phyloP scores from a whole-genome alignment of 2,329 filamentous ascomycete species.

The Beauveria australis region DNA sequence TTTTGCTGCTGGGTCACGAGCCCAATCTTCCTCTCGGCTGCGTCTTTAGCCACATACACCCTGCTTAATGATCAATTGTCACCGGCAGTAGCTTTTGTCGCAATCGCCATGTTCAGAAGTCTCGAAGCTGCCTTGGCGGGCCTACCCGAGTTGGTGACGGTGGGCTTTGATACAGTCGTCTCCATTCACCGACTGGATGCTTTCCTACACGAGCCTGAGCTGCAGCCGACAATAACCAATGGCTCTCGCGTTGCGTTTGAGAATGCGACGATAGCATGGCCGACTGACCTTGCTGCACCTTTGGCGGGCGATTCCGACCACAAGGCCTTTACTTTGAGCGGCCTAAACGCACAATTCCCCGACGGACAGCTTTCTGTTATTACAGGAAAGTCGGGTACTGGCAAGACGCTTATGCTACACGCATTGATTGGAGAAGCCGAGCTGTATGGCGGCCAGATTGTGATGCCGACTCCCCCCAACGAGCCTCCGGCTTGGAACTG shows the following conservation, averaged over 20 bases:
- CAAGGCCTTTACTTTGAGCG: constrained; percentile 55
- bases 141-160: constrained; percentile 66
- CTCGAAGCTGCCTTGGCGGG: constrained; percentile 63
- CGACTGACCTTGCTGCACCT: constrained; percentile 45
- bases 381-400: constrained; percentile 68
- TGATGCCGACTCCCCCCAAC: constrained; percentile 43
- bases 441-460: constrained; percentile 53
- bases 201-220: constrained; percentile 61
- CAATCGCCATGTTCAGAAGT: constrained; percentile 62
- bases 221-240: constrained; percentile 43
- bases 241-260: constrained; percentile 58
- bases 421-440: constrained; percentile 70
- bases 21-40: constrained; percentile 64
- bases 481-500: constrained; percentile 24
- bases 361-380: constrained; percentile 64
- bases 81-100: constrained; percentile 71
- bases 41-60: constrained; percentile 62
- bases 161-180: constrained; percentile 62
- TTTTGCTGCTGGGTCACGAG: constrained; percentile 66
- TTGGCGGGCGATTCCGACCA: constrained; percentile 29
- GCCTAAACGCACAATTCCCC: constrained; percentile 60
- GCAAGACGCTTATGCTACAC: constrained; percentile 67
- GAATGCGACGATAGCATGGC: constrained; percentile 64
- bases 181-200: constrained; percentile 63
- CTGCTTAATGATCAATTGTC: constrained; percentile 52